phyloP scores from a whole-genome alignment of 1,139 yeast species.

The Hemisphaericaspora xylofermentans region DNA sequence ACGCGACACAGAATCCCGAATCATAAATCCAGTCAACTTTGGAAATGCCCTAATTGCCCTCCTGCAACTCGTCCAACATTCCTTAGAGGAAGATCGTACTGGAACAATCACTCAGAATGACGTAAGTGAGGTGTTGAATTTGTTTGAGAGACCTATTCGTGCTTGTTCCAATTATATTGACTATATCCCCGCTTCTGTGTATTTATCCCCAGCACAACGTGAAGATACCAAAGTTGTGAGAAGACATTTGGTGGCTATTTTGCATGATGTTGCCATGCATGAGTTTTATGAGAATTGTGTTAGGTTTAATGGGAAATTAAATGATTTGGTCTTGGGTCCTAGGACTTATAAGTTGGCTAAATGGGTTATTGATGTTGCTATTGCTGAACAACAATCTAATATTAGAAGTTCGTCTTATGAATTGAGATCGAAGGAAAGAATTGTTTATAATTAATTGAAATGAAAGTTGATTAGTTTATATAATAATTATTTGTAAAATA shows the following conservation, averaged over 20 bases:
- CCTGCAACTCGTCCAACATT: constrained; percentile 56
- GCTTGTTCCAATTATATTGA: constrained; percentile 40
- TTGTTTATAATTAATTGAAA: too few relatives aligned
- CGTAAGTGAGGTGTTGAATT: constrained; percentile 57
- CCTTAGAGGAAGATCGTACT: constrained; percentile 62
- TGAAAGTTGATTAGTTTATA: background rate
- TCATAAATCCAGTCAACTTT: constrained; percentile 55
- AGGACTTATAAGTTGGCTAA: constrained; percentile 67
- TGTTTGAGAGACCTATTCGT: constrained; percentile 58
- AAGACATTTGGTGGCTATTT: constrained; percentile 47
- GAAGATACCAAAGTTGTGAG: constrained; percentile 19
- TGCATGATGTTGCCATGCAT: constrained; percentile 62
- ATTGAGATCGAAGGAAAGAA: too few relatives aligned
- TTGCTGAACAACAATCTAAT: constrained; percentile 40
- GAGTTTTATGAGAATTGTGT: constrained; percentile 65
- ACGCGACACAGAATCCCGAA: constrained; percentile 59
- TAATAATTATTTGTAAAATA: constrained; percentile 2
- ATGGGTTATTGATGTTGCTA: constrained; percentile 69
- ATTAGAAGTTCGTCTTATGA: too few relatives aligned
- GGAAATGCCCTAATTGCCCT: constrained; percentile 67
- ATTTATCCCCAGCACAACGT: constrained; percentile 32
- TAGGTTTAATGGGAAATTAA: constrained; percentile 58
- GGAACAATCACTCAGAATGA: constrained; percentile 50
- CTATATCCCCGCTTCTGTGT: constrained; percentile 45
- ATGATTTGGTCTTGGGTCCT: constrained; percentile 61